phyloP scores from a whole-genome alignment of 129 eudicot genomes.

The Chrysanthemum lavandulifolium region DNA sequence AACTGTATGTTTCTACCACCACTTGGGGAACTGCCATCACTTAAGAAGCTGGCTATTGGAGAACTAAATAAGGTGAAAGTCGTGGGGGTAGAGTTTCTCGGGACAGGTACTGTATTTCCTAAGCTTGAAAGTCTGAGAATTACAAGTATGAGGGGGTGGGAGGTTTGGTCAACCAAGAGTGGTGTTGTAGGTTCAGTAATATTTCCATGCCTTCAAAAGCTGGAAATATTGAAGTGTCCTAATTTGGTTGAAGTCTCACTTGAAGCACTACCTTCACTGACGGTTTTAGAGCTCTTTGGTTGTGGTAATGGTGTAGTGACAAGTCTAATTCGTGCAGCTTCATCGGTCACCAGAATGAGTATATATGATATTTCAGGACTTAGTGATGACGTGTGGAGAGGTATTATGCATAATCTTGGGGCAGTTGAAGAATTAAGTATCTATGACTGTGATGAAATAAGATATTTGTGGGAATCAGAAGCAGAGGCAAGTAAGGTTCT shows the following conservation, averaged over 20 bases:
- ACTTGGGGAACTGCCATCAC: constrained; percentile 40
- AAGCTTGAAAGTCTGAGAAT: constrained; percentile 34
- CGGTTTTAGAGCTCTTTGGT: neutral
- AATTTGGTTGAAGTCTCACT: constrained; percentile 17
- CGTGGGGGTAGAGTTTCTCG: constrained; percentile 34
- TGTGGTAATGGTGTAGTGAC: constrained; percentile 13
- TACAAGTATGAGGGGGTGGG: constrained; percentile 30
- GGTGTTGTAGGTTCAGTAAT: neutral
- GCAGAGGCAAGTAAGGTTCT: constrained; percentile 10
- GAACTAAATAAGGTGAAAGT: constrained; percentile 22
- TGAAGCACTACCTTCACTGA: neutral
- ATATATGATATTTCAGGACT: constrained; percentile 8
- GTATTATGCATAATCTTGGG: neutral
- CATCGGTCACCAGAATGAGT: constrained; percentile 8
- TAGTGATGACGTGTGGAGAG: constrained; percentile 11
- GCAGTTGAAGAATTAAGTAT: neutral
- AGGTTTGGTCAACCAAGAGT: constrained; percentile 24
- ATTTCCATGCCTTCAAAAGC: constrained; percentile 18
- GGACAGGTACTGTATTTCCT: constrained; percentile 21
- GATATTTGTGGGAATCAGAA: constrained; percentile 11
- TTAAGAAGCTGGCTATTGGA: constrained; percentile 7
- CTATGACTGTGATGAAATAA: neutral
- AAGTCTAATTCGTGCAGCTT: constrained; percentile 4
- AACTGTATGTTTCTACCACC: constrained; percentile 23
- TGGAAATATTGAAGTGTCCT: no score